Base-by-base conservation (phyloP, 768 basidiomycete species). In the Phylloporus scabripes region DNA sequence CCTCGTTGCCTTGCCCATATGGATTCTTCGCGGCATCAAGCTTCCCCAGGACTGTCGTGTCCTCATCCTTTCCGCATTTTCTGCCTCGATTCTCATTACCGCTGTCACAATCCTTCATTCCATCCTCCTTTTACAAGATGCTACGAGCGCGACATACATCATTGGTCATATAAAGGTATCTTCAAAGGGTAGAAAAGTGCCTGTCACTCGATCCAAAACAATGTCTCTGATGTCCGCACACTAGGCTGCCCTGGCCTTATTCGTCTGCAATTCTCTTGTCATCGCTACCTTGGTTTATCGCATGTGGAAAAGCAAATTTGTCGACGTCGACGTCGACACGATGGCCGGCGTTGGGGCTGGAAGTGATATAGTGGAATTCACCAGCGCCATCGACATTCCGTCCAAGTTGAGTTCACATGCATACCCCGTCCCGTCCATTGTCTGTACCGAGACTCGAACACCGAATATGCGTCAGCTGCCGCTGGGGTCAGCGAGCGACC, bases 81-180 rank as follows among this genome's bases (percentile, higher is more conserved):
- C 57, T 4, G 57, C 62, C 8, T 57, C 55, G 2, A 33, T 64
- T 2, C 52, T 64, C 31, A 66, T 54, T 39, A 51, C 48, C 1
- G 51, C n/a, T 5, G 17, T 59, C 12, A 59, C 62, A 4, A 62
- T 64, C 34, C 37, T 54, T 20, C 59, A 61, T 33, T 64, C 62
- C 1, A 7, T 38, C 23, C 53, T 66, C 42, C 54, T 64, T 15
- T 49, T 66, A 3, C 14, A 51, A 15, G 32, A 20, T 7, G 7
- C 47, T 3, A 31, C 47, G 1, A 50, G 24, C 18, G 1, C 7
- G 5, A 51, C 64, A 14, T 0, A 59, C 6, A 26, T 54, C 28
- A 51, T 66, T 18, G 64, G 51, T 14, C 62, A 64, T 29, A 15
- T 50, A 12, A 66, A 66, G 62, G 62, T 59, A 11, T 38, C 40